Percentiles rank a stretch among this genome's conserved stretches.
Conservation (phyloP, 495 filamentous ascomycete species). For the Cercophora sp. region DNA sequence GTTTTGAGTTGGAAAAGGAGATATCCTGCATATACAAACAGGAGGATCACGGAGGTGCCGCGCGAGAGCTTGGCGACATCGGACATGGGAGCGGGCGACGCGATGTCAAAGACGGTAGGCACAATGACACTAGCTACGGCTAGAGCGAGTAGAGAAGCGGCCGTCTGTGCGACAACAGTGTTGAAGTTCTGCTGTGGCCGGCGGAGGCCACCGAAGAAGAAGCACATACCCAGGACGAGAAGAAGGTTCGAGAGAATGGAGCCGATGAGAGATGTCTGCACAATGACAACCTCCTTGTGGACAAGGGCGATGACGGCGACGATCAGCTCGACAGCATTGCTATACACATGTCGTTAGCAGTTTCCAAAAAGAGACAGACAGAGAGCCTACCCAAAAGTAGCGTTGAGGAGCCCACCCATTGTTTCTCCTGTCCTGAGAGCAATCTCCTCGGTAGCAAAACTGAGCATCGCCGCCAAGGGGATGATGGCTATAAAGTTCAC, state of each 20-base stretch:
- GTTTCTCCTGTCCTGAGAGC: conserved; percentile 78
- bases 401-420: conserved; percentile 79
- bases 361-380: neutral
- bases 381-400: conserved; percentile 66
- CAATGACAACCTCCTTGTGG: conserved; percentile 73
- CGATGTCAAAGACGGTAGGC: conserved; percentile 73
- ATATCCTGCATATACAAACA: conserved; percentile 73
- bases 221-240: conserved; percentile 88
- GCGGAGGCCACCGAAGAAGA: conserved; percentile 81
- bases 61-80: conserved; percentile 60
- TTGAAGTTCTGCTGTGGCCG: conserved; percentile 87
- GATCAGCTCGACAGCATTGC: conserved; percentile 90
- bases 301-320: conserved; percentile 79
- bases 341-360: conserved; percentile 23
- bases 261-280: conserved; percentile 88
- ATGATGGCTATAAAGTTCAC: conserved; percentile 87
- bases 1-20: conserved; percentile 80
- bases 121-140: conserved; percentile 80
- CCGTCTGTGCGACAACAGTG: conserved; percentile 87
- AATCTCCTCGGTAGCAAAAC: conserved; percentile 88
- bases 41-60: conserved; percentile 69
- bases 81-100: conserved; percentile 24
- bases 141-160: conserved; percentile 74
- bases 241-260: conserved; percentile 89
- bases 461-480: conserved; percentile 77